A percentile compares a stretch with the other conserved stretches of the same genome.
phyloP scores from a whole-genome alignment of 176 grass and related monocot genomes.

The barley (Hordeum vulgare) region DNA sequence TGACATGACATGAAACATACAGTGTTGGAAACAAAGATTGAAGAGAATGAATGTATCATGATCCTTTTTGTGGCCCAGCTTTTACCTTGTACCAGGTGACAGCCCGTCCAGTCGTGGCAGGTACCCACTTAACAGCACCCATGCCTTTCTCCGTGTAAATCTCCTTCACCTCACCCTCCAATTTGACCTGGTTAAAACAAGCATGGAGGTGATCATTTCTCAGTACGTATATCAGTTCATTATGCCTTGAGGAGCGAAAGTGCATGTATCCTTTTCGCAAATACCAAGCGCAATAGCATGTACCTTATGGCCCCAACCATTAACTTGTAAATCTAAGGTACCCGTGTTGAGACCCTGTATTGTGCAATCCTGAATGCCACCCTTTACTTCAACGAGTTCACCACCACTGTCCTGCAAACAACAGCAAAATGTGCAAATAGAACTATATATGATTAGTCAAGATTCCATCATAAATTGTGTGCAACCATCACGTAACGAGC shows the following conservation, averaged over 20 bases:
- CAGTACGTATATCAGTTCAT: not conserved
- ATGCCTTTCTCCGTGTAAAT: conserved; percentile 47
- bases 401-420: conserved; percentile 57
- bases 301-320: conserved; percentile 84
- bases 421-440: conserved; percentile 4
- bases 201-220: not conserved
- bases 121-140: conserved; percentile 1
- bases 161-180: conserved; percentile 53
- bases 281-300: not conserved
- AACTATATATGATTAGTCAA: not conserved
- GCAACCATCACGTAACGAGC: not conserved
- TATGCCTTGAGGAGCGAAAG: not conserved
- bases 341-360: conserved; percentile 92
- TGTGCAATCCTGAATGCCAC: conserved; percentile 1
- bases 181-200: conserved; percentile 40
- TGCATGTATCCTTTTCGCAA: not conserved
- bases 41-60: conserved; percentile 3
- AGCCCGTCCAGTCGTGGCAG: conserved; percentile 10
- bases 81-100: conserved; percentile 82
- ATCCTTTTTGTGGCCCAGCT: not conserved
- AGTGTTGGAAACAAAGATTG: conserved; percentile 9
- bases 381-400: conserved; percentile 8
- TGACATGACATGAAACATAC: conserved; percentile 20
- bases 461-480: not conserved
- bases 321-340: conserved; percentile 67